Conservation (phyloP, 2,329 filamentous ascomycete species). For the Xylariales sp. region DNA sequence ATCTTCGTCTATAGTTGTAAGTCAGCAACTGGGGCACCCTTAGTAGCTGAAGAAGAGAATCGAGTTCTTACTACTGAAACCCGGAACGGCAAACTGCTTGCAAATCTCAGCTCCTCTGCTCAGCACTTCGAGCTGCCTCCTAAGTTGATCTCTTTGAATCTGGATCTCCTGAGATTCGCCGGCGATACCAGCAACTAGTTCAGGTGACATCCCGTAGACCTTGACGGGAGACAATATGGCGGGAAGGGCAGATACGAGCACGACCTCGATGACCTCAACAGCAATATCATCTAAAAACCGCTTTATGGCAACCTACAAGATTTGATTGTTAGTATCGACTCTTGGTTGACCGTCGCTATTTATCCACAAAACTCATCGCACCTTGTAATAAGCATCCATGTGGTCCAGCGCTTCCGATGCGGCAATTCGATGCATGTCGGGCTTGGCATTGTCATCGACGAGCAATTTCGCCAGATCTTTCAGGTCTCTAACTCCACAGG, state of each 20-base stretch:
- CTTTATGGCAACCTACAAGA: conserved; percentile 35
- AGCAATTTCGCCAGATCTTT: background rate
- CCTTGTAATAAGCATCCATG: conserved; percentile 32
- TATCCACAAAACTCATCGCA: conserved; percentile 13
- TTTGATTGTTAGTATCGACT: background rate
- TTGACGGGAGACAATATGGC: conserved; percentile 35
- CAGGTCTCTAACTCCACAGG: background rate
- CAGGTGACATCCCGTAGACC: conserved; percentile 31
- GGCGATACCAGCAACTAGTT: conserved; percentile 32
- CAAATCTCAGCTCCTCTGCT: conserved; percentile 31
- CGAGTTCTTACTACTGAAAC: too few species aligned
- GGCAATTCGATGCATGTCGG: conserved; percentile 20
- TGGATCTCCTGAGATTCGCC: conserved; percentile 35
- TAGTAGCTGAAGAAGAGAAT: too few species aligned
- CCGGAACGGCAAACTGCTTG: conserved; percentile 26
- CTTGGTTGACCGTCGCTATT: background rate
- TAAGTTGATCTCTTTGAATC: conserved; percentile 30
- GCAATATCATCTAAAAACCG: conserved; percentile 39
- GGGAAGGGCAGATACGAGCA: conserved; percentile 30
- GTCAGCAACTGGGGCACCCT: too few species aligned
- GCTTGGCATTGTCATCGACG: conserved; percentile 10
- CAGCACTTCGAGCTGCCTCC: conserved; percentile 32
- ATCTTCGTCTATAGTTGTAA: too few species aligned
- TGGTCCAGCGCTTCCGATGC: conserved; percentile 29
- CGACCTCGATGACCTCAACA: conserved; percentile 36